Evolutionary conservation across 2,329 filamentous ascomycete genomes (phyloP).

Genomic region (Aspergillus thermomutatus): DNA sequence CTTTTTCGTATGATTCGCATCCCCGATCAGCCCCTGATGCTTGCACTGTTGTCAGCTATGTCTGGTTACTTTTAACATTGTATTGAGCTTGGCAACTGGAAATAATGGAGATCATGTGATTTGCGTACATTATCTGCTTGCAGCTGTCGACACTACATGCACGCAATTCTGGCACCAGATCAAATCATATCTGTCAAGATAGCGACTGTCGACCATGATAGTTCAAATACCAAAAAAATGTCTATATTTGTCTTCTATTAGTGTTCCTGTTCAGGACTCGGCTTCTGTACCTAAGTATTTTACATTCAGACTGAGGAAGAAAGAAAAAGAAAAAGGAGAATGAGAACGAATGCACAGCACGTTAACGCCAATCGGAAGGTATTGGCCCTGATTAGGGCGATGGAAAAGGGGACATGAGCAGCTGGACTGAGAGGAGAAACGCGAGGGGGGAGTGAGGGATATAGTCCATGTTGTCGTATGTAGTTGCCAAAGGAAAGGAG

Average conservation of each 20-base stretch:
- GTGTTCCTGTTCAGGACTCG: background rate
- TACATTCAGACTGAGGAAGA: background rate
- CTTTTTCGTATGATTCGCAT: constrained; percentile 1
- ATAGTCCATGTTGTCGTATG: background rate
- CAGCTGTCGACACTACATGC: background rate
- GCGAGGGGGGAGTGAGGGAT: background rate
- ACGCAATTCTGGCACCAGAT: background rate
- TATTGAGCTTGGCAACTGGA: background rate
- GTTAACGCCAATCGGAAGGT: background rate
- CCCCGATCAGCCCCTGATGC: background rate
- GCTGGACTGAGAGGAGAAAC: background rate
- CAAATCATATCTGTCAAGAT: background rate
- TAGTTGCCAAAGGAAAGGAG: constrained; percentile 3
- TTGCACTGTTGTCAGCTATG: background rate
- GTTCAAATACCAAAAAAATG: background rate
- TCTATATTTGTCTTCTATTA: background rate
- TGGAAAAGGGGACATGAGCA: background rate
- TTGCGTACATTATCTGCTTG: background rate
- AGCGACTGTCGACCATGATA: background rate
- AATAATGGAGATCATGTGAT: background rate
- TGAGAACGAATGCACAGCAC: background rate
- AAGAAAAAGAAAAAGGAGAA: background rate
- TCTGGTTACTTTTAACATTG: background rate
- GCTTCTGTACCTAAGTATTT: background rate
- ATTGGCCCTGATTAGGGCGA: background rate